Base-by-base conservation (phyloP, 148 eudicot genomes). In the Polygonum aviculare region DNA sequence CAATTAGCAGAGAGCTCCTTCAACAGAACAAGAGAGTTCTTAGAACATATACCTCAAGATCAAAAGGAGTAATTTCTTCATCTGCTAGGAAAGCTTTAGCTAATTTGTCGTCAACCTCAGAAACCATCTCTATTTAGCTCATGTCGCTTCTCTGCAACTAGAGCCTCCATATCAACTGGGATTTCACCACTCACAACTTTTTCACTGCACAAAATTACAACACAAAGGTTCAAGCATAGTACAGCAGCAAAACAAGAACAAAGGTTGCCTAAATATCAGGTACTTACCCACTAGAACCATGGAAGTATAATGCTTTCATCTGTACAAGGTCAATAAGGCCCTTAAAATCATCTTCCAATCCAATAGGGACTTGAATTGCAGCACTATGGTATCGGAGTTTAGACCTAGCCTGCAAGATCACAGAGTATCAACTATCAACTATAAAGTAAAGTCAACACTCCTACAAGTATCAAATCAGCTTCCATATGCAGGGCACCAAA, bases 371-470 rank as follows among this genome's bases (percentile, higher is more conserved):
- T 85, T 95, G 98, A 52, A 95, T 91, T 14, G 98, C 98, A 79
- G 98, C 97, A 85, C 94, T 87, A 76, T 95, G 90, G 84, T 95
- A 97, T 77, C 98, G 92, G 71, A 95, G 96, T 82, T 95, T 95
- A 55, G 91, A 57, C 78, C 98, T 86, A 74, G 98, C 94, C 98
- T 95, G 55, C 16, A 63, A 72, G 63, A 65, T 35, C 38, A 36
- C 45, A 62, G 31, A 26, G 31, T 26, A 26, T 26, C 31, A 26
- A n/a, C n/a, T n/a, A n/a, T n/a, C n/a, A n/a, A n/a, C n/a, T n/a
- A n/a, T n/a, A n/a, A n/a, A 78, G 65, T 7, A 74, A 75, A 71
- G n/a, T 62, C 39, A 76, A 44, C 73, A 50, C 40, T 36, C 38
- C 69, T 62, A 31, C 3, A 35, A 35, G 21, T 67, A 67, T 67